These are phyloP conservation scores for Bromus sterilis DNA, from an alignment of 176 grass and related monocot genomes.

Conservation along the genomic window DNA sequence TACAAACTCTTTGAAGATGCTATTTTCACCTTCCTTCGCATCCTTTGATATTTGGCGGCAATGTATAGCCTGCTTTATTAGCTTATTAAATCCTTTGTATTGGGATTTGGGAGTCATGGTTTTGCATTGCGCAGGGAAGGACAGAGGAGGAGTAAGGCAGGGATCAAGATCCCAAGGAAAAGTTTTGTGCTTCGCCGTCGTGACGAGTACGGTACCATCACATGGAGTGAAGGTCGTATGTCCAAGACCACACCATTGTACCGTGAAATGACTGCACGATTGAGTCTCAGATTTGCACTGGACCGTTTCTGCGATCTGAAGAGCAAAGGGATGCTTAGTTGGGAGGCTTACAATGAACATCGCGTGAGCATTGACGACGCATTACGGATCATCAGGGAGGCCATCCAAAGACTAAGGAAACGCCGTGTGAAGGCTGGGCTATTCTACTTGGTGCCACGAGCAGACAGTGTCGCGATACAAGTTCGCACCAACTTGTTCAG, in stretches of 20 bases:
- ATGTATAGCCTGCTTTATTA: not conserved
- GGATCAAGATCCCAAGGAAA: not conserved
- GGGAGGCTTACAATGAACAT: not conserved
- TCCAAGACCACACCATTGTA: not conserved
- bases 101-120: not conserved
- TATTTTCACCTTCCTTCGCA: not conserved
- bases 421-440: not conserved
- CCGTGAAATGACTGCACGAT: not conserved
- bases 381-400: not conserved
- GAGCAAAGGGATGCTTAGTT: not conserved
- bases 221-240: not conserved
- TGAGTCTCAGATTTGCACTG: not conserved
- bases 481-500: not conserved
- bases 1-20: too few species aligned
- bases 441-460: not conserved
- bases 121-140: not conserved
- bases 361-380: not conserved
- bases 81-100: not conserved
- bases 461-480: not conserved
- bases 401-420: not conserved
- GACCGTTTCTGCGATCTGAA: not conserved
- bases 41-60: not conserved
- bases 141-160: not conserved
- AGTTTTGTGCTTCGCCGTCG: not conserved
- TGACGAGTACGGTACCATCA: not conserved